Evolutionary conservation across 2,329 filamentous ascomycete genomes (phyloP).

Genomic region (Nigrospora sphaerica): DNA sequence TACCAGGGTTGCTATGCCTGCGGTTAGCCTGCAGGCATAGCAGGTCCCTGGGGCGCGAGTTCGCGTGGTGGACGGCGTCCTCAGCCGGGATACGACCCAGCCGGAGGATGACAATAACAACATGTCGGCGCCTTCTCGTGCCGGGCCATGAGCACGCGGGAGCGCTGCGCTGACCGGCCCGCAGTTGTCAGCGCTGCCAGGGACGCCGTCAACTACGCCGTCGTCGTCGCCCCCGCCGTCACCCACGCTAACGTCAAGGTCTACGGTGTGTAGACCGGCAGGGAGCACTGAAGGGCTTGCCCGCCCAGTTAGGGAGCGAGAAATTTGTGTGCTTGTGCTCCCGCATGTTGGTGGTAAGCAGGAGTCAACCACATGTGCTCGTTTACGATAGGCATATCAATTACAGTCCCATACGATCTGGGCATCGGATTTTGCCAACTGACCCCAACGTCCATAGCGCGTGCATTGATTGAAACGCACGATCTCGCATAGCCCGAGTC

Average conservation of each 20-base stretch:
- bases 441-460: too few species aligned
- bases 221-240: conserved; percentile 12
- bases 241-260: conserved; percentile 8
- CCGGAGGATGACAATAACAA: conserved; percentile 18
- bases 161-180: conserved; percentile 12
- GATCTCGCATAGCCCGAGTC: too few species aligned
- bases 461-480: too few species aligned
- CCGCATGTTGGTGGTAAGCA: too few species aligned
- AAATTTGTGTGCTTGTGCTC: too few species aligned
- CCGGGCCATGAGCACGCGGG: conserved; percentile 11
- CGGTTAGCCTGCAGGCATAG: conserved; percentile 13
- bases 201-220: conserved; percentile 21
- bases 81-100: conserved; percentile 30
- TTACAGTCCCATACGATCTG: too few species aligned
- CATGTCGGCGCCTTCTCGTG: conserved; percentile 24
- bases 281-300: too few species aligned
- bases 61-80: conserved; percentile 23
- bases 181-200: conserved; percentile 13
- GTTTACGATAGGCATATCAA: too few species aligned
- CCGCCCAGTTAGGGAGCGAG: too few species aligned
- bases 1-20: conserved; percentile 21
- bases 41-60: conserved; percentile 18
- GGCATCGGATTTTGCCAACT: too few species aligned
- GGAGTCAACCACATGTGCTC: too few species aligned
- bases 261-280: conserved; percentile 7